A percentile compares a stretch with the other conserved stretches of the same genome.
Conservation (phyloP, 2,329 filamentous ascomycete species). For the Fonsecaea pugnacius region DNA sequence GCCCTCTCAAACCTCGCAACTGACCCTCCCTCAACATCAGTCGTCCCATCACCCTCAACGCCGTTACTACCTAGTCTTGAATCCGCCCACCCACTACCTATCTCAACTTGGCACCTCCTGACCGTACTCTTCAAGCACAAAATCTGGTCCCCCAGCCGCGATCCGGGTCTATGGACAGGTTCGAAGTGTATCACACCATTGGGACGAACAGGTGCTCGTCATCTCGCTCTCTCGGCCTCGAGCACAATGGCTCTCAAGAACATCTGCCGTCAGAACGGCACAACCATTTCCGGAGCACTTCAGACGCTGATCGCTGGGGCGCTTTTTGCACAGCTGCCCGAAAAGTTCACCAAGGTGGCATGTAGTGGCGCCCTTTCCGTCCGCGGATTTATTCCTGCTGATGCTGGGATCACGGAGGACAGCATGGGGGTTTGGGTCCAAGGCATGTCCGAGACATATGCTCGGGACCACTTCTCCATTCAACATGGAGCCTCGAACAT, state of each 20-base stretch:
- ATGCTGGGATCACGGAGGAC: constrained; percentile 42
- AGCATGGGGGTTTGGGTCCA: constrained; percentile 47
- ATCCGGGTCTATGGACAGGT: constrained; percentile 47
- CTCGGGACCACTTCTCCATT: constrained; percentile 32
- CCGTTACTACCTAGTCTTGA: constrained; percentile 43
- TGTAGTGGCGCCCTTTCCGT: constrained; percentile 46
- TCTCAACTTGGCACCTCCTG: constrained; percentile 34
- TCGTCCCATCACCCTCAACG: constrained; percentile 39
- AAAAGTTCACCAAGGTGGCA: constrained; percentile 40
- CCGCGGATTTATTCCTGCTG: constrained; percentile 45
- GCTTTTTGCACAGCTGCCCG: constrained; percentile 43
- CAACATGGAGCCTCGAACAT: neutral
- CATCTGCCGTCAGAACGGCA: constrained; percentile 44
- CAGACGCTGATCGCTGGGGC: constrained; percentile 47
- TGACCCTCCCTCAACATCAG: constrained; percentile 32
- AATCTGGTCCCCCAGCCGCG: constrained; percentile 6
- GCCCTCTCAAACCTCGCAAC: constrained; percentile 41
- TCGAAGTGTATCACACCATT: constrained; percentile 41
- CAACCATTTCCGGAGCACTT: constrained; percentile 50
- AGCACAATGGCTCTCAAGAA: constrained; percentile 41
- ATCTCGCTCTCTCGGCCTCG: constrained; percentile 38
- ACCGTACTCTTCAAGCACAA: constrained; percentile 45
- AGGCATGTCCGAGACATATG: constrained; percentile 42
- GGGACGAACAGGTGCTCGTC: constrained; percentile 16
- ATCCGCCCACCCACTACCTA: constrained; percentile 16